Conservation (phyloP, 2,329 filamentous ascomycete species). For the Fusarium sp. region DNA sequence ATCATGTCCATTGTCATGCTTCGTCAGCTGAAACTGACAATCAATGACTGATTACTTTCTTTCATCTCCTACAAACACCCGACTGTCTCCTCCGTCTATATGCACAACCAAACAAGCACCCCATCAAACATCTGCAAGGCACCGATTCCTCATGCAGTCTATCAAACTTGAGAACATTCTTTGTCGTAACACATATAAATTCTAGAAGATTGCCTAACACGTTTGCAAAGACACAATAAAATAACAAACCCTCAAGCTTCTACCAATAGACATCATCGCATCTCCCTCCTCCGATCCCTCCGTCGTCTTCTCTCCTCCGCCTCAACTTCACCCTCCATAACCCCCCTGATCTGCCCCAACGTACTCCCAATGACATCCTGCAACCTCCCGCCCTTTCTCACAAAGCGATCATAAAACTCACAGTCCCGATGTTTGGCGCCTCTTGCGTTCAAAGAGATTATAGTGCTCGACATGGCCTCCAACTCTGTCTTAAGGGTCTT, state of each 20-base stretch:
- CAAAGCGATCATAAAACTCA: constrained; percentile 42
- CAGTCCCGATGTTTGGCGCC: constrained; percentile 38
- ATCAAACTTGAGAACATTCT: background rate
- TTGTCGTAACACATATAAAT: constrained; percentile 15
- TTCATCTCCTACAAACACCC: background rate
- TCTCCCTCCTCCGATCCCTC: constrained; percentile 12
- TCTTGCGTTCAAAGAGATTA: constrained; percentile 38
- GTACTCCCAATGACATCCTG: constrained; percentile 42
- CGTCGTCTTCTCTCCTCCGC: constrained; percentile 21
- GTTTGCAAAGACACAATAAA: background rate
- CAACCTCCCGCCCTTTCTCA: constrained; percentile 37
- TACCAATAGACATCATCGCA: constrained; percentile 10
- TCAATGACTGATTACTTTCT: background rate
- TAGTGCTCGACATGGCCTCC: constrained; percentile 42
- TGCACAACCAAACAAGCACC: background rate
- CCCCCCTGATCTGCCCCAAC: constrained; percentile 35
- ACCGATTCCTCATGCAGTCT: background rate
- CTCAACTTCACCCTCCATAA: constrained; percentile 25
- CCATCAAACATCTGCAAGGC: constrained; percentile 12
- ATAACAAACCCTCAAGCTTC: background rate
- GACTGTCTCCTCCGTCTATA: background rate
- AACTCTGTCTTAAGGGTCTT: constrained; percentile 38
- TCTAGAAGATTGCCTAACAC: constrained; percentile 15
- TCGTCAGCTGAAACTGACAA: background rate
- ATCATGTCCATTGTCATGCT: background rate